These are phyloP conservation scores for Hygrophila difformis DNA, from an alignment of 257 asterid species.

Conservation along the genomic window DNA sequence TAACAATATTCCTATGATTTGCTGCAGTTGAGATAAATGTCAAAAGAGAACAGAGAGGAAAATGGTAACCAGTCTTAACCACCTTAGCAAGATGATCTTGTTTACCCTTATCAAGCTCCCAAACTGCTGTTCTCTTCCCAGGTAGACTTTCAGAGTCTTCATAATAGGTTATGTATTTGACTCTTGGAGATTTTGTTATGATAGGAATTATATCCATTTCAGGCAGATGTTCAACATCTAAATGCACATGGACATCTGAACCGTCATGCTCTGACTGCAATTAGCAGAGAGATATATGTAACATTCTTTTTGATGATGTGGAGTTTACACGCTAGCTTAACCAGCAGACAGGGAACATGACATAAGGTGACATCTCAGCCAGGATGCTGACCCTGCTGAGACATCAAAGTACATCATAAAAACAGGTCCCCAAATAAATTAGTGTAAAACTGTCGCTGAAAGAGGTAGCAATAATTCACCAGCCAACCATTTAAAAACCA, in stretches of 20 bases:
- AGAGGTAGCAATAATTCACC: slow-evolving; percentile 3
- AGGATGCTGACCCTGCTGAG: slow-evolving; percentile 7
- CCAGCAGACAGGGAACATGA: slow-evolving; percentile 12
- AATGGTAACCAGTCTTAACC: no score
- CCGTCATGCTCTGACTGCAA: slow-evolving; percentile 96
- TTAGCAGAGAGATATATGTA: slow-evolving; percentile 13
- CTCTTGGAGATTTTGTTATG: slow-evolving; percentile 83
- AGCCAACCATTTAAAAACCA: slow-evolving; percentile 5
- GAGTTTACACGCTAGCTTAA: slow-evolving; percentile 11
- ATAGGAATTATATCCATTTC: slow-evolving; percentile 73
- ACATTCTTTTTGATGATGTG: background rate
- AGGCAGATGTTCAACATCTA: slow-evolving; percentile 67
- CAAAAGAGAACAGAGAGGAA: background rate
- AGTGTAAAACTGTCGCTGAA: no score
- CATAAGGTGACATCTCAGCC: slow-evolving; percentile 6
- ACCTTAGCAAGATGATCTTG: slow-evolving; percentile 9
- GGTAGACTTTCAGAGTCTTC: slow-evolving; percentile 96
- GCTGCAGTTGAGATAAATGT: slow-evolving; percentile 45
- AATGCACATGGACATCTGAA: slow-evolving; percentile 76
- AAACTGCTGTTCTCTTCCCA: slow-evolving; percentile 93
- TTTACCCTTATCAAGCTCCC: slow-evolving; percentile 98
- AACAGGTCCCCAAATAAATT: no score
- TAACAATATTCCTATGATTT: slow-evolving; percentile 90
- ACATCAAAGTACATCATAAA: background rate
- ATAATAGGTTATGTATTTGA: slow-evolving; percentile 89